These are phyloP conservation scores for Larix kaempferi DNA, from an alignment of 75 land plant genomes.

Conservation along the genomic window DNA sequence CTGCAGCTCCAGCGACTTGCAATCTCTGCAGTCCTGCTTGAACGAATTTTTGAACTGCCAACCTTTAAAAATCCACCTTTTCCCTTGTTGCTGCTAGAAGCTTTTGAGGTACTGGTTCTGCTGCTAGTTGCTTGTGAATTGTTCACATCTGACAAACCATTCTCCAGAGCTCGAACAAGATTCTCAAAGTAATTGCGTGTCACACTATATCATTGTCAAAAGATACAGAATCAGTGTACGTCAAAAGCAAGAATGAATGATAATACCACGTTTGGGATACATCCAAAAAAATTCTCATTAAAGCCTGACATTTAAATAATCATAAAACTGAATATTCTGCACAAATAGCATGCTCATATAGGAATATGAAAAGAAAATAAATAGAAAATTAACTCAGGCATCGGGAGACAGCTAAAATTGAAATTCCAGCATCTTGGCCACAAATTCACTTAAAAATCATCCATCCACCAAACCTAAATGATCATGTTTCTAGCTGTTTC, in stretches of 20 bases:
- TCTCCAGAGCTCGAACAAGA: constrained; percentile 30
- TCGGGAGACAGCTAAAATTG: background rate
- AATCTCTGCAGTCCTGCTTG: background rate
- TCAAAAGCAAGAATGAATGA: background rate
- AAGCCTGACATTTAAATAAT: background rate
- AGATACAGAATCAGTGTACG: background rate
- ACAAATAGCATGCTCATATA: background rate
- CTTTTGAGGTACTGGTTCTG: constrained; percentile 7
- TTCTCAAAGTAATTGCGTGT: constrained; percentile 32
- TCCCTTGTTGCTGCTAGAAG: constrained; percentile 11
- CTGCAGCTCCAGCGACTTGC: constrained; percentile 6
- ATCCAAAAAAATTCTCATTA: background rate
- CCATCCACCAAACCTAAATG: too few relatives aligned
- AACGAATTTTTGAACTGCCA: constrained; percentile 7
- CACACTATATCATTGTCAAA: constrained; percentile 12
- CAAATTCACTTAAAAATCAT: too few relatives aligned
- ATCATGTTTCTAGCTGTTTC: background rate
- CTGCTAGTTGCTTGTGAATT: constrained; percentile 13
- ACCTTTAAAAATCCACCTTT: constrained; percentile 6
- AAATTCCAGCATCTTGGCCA: too few relatives aligned
- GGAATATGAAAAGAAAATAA: background rate
- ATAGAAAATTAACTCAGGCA: background rate
- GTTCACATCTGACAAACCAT: constrained; percentile 31
- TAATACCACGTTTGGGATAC: background rate
- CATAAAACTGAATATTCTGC: background rate